These are phyloP conservation scores for Gossypium thurberi DNA, from an alignment of 345 rosid species.

Conservation along the genomic window DNA sequence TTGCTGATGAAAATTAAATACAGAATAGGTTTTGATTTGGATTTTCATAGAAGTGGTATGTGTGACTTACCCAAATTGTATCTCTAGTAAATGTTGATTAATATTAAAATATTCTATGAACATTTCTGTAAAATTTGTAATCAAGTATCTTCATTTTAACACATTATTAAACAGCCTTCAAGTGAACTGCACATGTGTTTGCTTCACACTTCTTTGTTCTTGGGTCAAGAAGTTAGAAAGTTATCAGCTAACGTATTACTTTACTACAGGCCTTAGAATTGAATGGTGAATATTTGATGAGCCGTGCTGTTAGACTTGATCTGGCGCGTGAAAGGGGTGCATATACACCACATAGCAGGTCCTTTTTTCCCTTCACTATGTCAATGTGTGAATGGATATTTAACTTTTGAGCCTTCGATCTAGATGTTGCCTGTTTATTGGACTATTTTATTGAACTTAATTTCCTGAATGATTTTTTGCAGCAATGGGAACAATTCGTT, in stretches of 20 bases:
- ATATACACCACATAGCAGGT: slow-evolving; percentile 67
- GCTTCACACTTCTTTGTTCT: background rate
- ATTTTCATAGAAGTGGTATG: background rate
- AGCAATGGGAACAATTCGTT: slow-evolving; percentile 42
- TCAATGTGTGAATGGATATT: background rate
- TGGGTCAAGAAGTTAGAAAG: background rate
- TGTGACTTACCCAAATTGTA: background rate
- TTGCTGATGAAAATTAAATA: background rate
- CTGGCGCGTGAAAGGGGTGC: slow-evolving; percentile 62
- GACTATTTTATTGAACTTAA: too few species aligned
- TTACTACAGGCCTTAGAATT: slow-evolving; percentile 47
- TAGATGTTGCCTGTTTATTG: background rate
- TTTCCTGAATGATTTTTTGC: background rate
- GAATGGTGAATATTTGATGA: slow-evolving; percentile 41
- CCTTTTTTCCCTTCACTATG: background rate
- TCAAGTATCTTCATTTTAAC: background rate
- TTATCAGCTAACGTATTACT: too few species aligned
- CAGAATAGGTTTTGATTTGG: background rate
- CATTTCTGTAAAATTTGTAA: background rate
- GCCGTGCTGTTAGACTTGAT: slow-evolving; percentile 65
- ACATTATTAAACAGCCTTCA: background rate
- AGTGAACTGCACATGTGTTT: background rate
- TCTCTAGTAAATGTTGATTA: background rate
- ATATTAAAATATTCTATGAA: background rate
- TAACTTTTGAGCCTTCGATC: background rate